phyloP scores from a whole-genome alignment of 2,329 filamentous ascomycete genomes.

The Cadophora luteo-olivacea region DNA sequence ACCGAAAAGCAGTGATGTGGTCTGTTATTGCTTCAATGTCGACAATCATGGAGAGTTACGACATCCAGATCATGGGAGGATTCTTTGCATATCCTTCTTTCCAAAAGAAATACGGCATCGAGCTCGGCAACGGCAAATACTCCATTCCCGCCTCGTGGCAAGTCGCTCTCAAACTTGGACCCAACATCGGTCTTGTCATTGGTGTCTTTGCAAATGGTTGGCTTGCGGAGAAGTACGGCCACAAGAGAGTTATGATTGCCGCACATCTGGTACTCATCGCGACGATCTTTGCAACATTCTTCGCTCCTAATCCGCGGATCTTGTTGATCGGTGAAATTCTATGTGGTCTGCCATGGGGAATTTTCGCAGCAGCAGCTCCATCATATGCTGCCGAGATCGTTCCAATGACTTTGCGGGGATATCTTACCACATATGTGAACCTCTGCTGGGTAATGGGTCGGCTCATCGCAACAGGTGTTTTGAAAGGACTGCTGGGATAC shows the following conservation, averaged over 20 bases:
- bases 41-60: slow-evolving; percentile 52
- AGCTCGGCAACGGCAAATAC: slow-evolving; percentile 41
- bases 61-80: slow-evolving; percentile 46
- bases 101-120: slow-evolving; percentile 44
- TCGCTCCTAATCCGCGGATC: slow-evolving; percentile 52
- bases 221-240: slow-evolving; percentile 52
- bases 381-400: slow-evolving; percentile 46
- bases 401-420: slow-evolving; percentile 43
- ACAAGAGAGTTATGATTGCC: slow-evolving; percentile 52
- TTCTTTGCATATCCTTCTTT: slow-evolving; percentile 46
- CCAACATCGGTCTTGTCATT: slow-evolving; percentile 48
- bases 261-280: slow-evolving; percentile 51
- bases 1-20: slow-evolving; percentile 41
- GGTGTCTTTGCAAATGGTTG: slow-evolving; percentile 55
- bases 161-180: slow-evolving; percentile 41
- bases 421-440: slow-evolving; percentile 54
- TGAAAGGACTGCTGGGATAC: slow-evolving; percentile 50
- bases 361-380: slow-evolving; percentile 49
- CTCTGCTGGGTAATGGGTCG: slow-evolving; percentile 60
- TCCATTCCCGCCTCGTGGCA: slow-evolving; percentile 44
- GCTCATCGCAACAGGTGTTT: slow-evolving; percentile 55
- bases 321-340: slow-evolving; percentile 55
- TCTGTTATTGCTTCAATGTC: slow-evolving; percentile 47
- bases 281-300: slow-evolving; percentile 56
- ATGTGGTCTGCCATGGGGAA: slow-evolving; percentile 56